Base-by-base conservation (phyloP, 805 yeast species). In the Myxozyma nipponensis region DNA sequence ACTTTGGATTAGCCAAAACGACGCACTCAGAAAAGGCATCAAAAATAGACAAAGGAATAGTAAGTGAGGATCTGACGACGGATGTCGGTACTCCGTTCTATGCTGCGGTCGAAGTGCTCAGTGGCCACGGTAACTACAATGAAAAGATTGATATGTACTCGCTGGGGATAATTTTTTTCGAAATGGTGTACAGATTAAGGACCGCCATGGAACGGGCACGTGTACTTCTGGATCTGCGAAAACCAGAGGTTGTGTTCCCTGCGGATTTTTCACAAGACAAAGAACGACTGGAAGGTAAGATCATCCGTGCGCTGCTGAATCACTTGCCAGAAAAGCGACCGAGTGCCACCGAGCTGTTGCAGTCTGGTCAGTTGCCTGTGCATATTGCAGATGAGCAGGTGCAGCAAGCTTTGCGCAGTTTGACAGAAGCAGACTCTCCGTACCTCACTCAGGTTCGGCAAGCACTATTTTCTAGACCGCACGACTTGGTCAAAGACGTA, bases 71-170 rank as follows among this genome's bases (percentile, higher is more conserved):
- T 35, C 69, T 91, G 52, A 90, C 98, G 0, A 84, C 96, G 0
- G 90, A 89, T 25, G 88, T 93, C 23, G 99, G 99, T 3, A 93
- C 99, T 0, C 83, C 95, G 0, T 76, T 91, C 28, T 93, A 93
- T 63, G 93, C 91, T 41, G 98, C 98, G 0, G 79, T 80, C 17
- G 98, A 93, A 64, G 91, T 91, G 0, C 72, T 86, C 5, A 28
- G 32, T 28, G 56, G 52, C 3, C 73, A 77, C 17, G 93, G 93
- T 0, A 74, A 72, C 39, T 93, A 93, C 65, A 83, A 91, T 64
- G 96, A 86, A 57, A 93, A 93, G 60, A 95, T 93, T 35, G 99
- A 93, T 66, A 83, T 93, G 85, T 93, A 89, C 65, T 89, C 98
- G 0, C 69, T 93, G 37, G 99, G 99, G 2, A 81, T 93, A 32